A percentile compares a stretch with the other conserved stretches of the same genome.
Evolutionary conservation across 2,329 filamentous ascomycete species (phyloP).

Genomic region (Torrubiella hemipterigena): DNA sequence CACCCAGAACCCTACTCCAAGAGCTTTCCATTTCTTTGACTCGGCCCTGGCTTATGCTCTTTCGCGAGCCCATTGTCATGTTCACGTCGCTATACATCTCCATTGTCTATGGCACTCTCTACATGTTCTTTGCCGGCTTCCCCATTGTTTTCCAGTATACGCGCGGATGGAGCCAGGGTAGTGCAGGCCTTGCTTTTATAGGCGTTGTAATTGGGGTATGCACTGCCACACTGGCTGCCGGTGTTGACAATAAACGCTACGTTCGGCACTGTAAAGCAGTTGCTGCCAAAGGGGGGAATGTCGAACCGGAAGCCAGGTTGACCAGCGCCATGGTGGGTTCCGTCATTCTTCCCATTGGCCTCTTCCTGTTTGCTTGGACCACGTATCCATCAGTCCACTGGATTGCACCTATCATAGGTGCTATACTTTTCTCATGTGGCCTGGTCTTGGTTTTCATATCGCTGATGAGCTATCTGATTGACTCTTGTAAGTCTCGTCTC

Average conservation of each 20-base stretch:
- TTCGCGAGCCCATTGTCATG: slow-evolving; percentile 50
- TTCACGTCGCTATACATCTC: slow-evolving; percentile 47
- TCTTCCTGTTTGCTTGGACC: slow-evolving; percentile 52
- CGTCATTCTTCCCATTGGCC: slow-evolving; percentile 38
- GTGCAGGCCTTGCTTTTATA: slow-evolving; percentile 44
- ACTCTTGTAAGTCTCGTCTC: slow-evolving; percentile 25
- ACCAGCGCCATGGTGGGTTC: slow-evolving; percentile 42
- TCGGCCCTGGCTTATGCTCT: slow-evolving; percentile 48
- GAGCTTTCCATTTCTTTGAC: slow-evolving; percentile 39
- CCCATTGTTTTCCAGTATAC: slow-evolving; percentile 43
- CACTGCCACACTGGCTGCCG: slow-evolving; percentile 33
- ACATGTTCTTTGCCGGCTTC: slow-evolving; percentile 34
- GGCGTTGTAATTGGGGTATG: slow-evolving; percentile 49
- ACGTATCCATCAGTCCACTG: slow-evolving; percentile 38
- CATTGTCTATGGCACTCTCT: slow-evolving; percentile 34
- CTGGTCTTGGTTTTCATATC: slow-evolving; percentile 48
- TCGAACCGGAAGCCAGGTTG: slow-evolving; percentile 45
- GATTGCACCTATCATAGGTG: slow-evolving; percentile 27
- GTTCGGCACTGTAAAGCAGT: slow-evolving; percentile 11
- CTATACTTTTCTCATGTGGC: slow-evolving; percentile 37
- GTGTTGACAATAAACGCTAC: slow-evolving; percentile 36
- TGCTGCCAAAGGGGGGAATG: slow-evolving; percentile 27
- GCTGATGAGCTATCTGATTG: slow-evolving; percentile 50
- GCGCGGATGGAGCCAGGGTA: slow-evolving; percentile 37
- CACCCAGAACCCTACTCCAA: slow-evolving; percentile 23